Evolutionary conservation across 805 yeast genomes (phyloP).

Genomic region (Wickerhamiella musiphila): DNA sequence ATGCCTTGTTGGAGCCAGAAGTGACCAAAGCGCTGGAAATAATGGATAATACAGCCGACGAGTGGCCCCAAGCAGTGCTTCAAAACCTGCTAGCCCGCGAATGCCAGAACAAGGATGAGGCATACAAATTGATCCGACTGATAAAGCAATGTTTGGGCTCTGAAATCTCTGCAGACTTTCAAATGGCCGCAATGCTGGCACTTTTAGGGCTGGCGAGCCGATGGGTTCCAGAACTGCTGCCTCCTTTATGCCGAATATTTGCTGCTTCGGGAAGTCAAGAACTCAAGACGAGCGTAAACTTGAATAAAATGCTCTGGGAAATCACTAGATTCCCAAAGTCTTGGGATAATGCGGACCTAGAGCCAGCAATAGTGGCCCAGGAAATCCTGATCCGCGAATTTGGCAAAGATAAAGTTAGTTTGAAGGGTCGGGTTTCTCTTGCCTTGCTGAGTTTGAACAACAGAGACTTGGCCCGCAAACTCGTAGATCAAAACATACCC

Average conservation of each 20-base stretch:
- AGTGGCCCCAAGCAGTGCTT: constrained; percentile 19
- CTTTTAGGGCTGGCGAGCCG: constrained; percentile 12
- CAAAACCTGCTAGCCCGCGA: constrained; percentile 15
- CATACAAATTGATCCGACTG: constrained; percentile 12
- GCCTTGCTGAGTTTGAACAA: constrained; percentile 13
- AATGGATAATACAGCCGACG: constrained; percentile 7
- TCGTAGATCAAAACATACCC: constrained; percentile 2
- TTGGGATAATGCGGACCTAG: constrained; percentile 11
- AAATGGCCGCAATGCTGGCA: constrained; percentile 12
- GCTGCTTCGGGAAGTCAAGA: constrained; percentile 5
- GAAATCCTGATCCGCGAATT: constrained; percentile 12
- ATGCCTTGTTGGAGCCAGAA: constrained; percentile 7
- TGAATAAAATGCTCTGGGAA: constrained; percentile 19
- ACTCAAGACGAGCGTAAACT: constrained; percentile 1
- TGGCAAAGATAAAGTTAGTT: constrained; percentile 11
- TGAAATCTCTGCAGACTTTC: constrained; percentile 4
- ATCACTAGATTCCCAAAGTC: constrained; percentile 15
- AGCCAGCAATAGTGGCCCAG: constrained; percentile 15
- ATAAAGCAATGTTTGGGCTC: constrained; percentile 9
- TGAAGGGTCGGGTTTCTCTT: constrained; percentile 19
- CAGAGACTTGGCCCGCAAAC: constrained; percentile 5
- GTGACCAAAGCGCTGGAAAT: constrained; percentile 10
- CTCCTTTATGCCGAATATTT: constrained; percentile 15
- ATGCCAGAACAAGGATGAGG: constrained; percentile 12
- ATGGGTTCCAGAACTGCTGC: constrained; percentile 14